Percentiles rank a stretch among this genome's conserved stretches.
phyloP scores from a whole-genome alignment of 2,329 filamentous ascomycete species.

The Diaporthe sp. region DNA sequence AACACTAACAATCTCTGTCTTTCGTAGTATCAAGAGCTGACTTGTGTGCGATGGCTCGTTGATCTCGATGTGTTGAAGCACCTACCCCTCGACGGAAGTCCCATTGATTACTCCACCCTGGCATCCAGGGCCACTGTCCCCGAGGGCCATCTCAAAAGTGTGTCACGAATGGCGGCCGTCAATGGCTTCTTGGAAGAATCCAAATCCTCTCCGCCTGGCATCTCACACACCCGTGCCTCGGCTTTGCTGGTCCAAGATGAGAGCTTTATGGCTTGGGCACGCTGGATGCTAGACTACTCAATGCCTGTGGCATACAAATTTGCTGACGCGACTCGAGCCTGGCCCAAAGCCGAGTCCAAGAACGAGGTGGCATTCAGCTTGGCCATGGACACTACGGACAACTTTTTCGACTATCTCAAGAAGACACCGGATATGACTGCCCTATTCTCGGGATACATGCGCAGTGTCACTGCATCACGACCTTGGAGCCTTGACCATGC shows the following conservation, averaged over 20 bases:
- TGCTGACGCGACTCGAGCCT: background rate
- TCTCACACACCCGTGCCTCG: background rate
- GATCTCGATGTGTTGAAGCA: conserved; percentile 11
- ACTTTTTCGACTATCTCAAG: conserved; percentile 12
- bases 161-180: background rate
- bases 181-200: conserved; percentile 22
- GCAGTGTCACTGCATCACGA: background rate
- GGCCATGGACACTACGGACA: background rate
- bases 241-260: background rate
- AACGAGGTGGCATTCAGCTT: conserved; percentile 6
- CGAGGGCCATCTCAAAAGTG: conserved; percentile 4
- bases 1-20: background rate
- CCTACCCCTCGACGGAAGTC: background rate
- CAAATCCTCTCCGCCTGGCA: conserved; percentile 1
- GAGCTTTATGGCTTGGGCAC: conserved; percentile 1
- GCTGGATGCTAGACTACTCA: conserved; percentile 14
- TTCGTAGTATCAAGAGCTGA: conserved; percentile 9
- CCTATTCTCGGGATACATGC: background rate
- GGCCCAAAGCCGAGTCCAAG: background rate
- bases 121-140: background rate
- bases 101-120: background rate
- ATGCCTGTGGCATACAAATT: conserved; percentile 15
- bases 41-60: conserved; percentile 5
- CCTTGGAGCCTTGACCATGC: conserved; percentile 17
- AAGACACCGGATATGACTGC: conserved; percentile 12